Base-by-base conservation (phyloP, 805 yeast genomes). In the Wickerhamiella dianesei region DNA sequence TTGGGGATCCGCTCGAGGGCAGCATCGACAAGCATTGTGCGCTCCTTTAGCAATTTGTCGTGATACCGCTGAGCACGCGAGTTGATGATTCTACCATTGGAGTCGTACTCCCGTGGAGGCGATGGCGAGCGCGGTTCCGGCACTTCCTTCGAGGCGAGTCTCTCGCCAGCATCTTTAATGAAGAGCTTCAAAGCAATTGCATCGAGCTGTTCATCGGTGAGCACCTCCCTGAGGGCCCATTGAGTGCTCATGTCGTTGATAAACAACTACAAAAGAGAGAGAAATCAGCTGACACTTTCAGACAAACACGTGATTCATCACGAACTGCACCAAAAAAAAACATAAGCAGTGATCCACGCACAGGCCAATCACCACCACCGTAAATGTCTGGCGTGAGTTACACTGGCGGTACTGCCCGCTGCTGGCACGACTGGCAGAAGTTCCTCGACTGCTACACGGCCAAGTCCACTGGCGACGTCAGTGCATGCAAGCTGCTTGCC, bases 91-190 rank as follows among this genome's bases (percentile, higher is more conserved):
- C 77, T 80, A 41, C 99, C 99, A 19, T 68, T 64, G 25, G 71
- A 63, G 64, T 92, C 97, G 63, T 92, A 92, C 48, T 75, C 76
- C 1, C 98, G 98, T 1, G 96, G 87, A 0, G 97, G 97, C 1
- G 95, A 84, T 0, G 88, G 86, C 1, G 94, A 84, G 35, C 70
- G 50, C 76, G 64, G 60, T 9, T 74, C 67, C 14, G 74, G 64
- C 32, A 25, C 32, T 35, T 72, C 73, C 45, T 74, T 65, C n/a
- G 73, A 63, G 14, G 72, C 62, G 37, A 89, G 63, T 48, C 75
- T 68, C 32, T 73, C 70, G 0, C 87, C 73, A 47, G 89, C 78
- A 59, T 89, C 97, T 50, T 83, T 85, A 36, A 89, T 78, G 44
- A 97, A 68, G 51, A 78, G 75, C 53, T 76, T 68, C 25, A 77